Conservation (phyloP, 352 stramenopile species). For the Globisporangium alternatum region DNA sequence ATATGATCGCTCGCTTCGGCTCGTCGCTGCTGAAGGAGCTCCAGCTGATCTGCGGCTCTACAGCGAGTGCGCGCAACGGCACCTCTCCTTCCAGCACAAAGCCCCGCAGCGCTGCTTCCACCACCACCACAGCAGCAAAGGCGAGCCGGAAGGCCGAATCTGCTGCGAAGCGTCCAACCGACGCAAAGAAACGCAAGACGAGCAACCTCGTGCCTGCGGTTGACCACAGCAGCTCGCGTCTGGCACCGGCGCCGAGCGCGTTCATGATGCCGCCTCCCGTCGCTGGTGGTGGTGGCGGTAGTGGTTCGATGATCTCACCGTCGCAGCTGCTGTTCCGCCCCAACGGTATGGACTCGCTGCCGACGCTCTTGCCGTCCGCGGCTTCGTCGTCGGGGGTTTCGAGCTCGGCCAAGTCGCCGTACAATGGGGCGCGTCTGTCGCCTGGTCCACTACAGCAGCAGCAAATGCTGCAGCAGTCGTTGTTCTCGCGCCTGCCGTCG, state of each 20-base stretch:
- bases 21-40: conserved; percentile 63
- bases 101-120: not conserved
- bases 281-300: not conserved
- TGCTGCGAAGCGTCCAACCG: conserved; percentile 8
- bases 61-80: not conserved
- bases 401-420: conserved; percentile 18
- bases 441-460: conserved; percentile 1
- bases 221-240: conserved; percentile 10
- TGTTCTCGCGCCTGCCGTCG: conserved; percentile 41
- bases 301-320: conserved; percentile 27
- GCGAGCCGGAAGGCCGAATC: conserved; percentile 11
- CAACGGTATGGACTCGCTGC: conserved; percentile 40
- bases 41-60: conserved; percentile 23
- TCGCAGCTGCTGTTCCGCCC: conserved; percentile 39
- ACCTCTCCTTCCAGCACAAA: not conserved
- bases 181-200: conserved; percentile 21
- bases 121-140: not conserved
- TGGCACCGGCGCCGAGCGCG: conserved; percentile 22
- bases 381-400: conserved; percentile 5
- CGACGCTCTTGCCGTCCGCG: conserved; percentile 49
- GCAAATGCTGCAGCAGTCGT: conserved; percentile 26
- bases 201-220: not conserved
- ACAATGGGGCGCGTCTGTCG: conserved; percentile 21
- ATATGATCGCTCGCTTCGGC: conserved; percentile 54
- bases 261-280: conserved; percentile 13